A percentile compares a stretch with the other conserved stretches of the same genome.
Conservation (phyloP, 1,139 yeast species). For the Geotrichum bryndzae region DNA sequence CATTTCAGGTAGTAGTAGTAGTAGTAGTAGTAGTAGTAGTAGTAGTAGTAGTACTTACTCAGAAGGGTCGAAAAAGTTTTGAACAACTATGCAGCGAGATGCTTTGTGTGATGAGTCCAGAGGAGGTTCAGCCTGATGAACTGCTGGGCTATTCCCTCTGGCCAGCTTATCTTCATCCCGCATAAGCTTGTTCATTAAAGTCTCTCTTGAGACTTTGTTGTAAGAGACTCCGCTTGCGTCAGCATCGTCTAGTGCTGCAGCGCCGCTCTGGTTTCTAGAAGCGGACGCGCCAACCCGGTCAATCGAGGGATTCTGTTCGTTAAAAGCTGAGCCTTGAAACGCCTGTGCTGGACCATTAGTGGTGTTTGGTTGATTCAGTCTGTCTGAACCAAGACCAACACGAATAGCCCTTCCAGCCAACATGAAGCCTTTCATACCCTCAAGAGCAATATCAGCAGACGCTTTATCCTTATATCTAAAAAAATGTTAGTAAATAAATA, state of each 20-base stretch:
- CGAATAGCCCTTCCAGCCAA: slow-evolving; percentile 34
- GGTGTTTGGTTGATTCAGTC: neutral
- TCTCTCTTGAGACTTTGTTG: slow-evolving; percentile 29
- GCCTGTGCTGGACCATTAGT: slow-evolving; percentile 16
- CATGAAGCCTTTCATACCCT: slow-evolving; percentile 34
- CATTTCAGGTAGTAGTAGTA: too few species aligned
- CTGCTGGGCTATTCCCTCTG: neutral
- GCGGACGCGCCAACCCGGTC: slow-evolving; percentile 15
- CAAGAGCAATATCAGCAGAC: slow-evolving; percentile 32
- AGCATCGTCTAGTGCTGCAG: slow-evolving; percentile 27
- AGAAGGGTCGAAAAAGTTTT: slow-evolving; percentile 36
- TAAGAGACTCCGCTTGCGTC: slow-evolving; percentile 29
- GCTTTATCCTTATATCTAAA: slow-evolving; percentile 23
- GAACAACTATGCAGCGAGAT: slow-evolving; percentile 33
- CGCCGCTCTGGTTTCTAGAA: slow-evolving; percentile 18
- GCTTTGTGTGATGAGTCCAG: slow-evolving; percentile 18
- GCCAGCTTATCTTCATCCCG: slow-evolving; percentile 30
- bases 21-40: slow-evolving; percentile 4
- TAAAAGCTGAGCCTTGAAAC: slow-evolving; percentile 19
- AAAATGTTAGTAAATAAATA: neutral
- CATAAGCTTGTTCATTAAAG: slow-evolving; percentile 34
- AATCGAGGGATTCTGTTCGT: slow-evolving; percentile 11
- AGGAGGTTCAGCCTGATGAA: neutral
- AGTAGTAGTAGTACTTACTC: slow-evolving; percentile 26
- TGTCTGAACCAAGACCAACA: slow-evolving; percentile 33